phyloP scores from a whole-genome alignment of 257 asterid species.

The Catharanthus roseus region DNA sequence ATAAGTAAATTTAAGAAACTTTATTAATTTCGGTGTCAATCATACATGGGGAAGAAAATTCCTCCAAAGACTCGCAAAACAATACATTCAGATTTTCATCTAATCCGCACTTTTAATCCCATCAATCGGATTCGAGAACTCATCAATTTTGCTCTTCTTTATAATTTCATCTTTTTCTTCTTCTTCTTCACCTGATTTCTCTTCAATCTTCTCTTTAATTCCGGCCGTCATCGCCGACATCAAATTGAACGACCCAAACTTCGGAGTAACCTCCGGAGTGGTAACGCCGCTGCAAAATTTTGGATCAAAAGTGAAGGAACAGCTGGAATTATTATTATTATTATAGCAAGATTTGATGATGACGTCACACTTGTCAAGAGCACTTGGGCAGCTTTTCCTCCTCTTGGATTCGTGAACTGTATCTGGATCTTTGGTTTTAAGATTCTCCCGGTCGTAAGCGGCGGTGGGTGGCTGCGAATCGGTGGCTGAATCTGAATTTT shows the following conservation, averaged over 20 bases:
- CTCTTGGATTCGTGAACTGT: constrained; percentile 11
- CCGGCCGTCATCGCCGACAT: not conserved
- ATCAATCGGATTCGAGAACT: not conserved
- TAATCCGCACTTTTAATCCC: constrained; percentile 15
- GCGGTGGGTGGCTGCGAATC: not conserved
- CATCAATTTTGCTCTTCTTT: constrained; percentile 6
- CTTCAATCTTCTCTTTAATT: not conserved
- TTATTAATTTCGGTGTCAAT: constrained; percentile 15
- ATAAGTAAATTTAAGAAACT: not conserved
- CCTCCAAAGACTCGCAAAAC: not conserved
- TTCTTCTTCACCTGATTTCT: not conserved
- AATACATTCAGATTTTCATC: no score
- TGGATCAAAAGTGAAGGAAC: constrained; percentile 18
- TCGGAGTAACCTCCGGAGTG: constrained; percentile 24
- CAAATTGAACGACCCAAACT: constrained; percentile 23
- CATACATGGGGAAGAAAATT: not conserved
- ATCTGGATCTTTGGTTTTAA: constrained; percentile 1
- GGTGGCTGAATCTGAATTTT: not conserved
- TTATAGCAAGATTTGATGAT: constrained; percentile 17
- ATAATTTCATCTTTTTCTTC: not conserved
- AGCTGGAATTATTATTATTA: not conserved
- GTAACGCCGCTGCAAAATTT: constrained; percentile 16
- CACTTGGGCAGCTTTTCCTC: constrained; percentile 17
- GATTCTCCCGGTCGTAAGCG: not conserved
- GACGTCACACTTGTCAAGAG: constrained; percentile 14